Percentiles rank a stretch among this genome's conserved stretches.
Evolutionary conservation across 2,329 filamentous ascomycete species (phyloP).

Genomic region (Huntiella moniliformis): DNA sequence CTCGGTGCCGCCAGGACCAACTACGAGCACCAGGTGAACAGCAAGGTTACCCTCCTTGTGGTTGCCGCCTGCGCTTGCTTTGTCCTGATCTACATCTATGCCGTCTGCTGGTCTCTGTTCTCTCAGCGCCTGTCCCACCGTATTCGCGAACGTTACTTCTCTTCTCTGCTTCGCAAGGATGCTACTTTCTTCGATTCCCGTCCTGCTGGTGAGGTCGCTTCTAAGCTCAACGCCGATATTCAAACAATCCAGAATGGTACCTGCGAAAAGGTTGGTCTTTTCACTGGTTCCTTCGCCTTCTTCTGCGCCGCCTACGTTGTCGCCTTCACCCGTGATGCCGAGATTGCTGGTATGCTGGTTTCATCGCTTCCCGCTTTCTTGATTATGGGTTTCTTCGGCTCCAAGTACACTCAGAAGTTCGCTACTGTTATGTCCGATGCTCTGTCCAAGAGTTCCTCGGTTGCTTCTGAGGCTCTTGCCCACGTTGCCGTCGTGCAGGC

Average conservation of each 20-base stretch:
- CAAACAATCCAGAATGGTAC: slow-evolving; percentile 48
- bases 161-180: slow-evolving; percentile 39
- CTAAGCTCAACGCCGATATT: slow-evolving; percentile 46
- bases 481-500: slow-evolving; percentile 44
- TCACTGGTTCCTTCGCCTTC: slow-evolving; percentile 42
- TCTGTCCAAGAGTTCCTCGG: slow-evolving; percentile 38
- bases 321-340: slow-evolving; percentile 44
- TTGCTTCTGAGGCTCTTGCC: slow-evolving; percentile 42
- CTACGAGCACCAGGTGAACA: slow-evolving; percentile 26
- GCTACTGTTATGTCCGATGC: slow-evolving; percentile 29
- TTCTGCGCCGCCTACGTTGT: slow-evolving; percentile 49
- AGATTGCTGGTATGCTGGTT: slow-evolving; percentile 44
- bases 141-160: slow-evolving; percentile 41
- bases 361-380: slow-evolving; percentile 45
- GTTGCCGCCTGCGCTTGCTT: slow-evolving; percentile 47
- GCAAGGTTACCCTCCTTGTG: slow-evolving; percentile 40
- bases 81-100: slow-evolving; percentile 43
- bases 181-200: slow-evolving; percentile 45
- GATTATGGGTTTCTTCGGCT: slow-evolving; percentile 36
- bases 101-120: slow-evolving; percentile 43
- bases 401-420: slow-evolving; percentile 34
- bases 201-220: slow-evolving; percentile 42
- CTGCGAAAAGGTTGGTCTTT: slow-evolving; percentile 51
- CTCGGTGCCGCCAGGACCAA: slow-evolving; percentile 15
- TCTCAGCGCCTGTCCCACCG: slow-evolving; percentile 45